Base-by-base conservation (phyloP, 2,329 filamentous ascomycete species). In the Coniella lustricola region DNA sequence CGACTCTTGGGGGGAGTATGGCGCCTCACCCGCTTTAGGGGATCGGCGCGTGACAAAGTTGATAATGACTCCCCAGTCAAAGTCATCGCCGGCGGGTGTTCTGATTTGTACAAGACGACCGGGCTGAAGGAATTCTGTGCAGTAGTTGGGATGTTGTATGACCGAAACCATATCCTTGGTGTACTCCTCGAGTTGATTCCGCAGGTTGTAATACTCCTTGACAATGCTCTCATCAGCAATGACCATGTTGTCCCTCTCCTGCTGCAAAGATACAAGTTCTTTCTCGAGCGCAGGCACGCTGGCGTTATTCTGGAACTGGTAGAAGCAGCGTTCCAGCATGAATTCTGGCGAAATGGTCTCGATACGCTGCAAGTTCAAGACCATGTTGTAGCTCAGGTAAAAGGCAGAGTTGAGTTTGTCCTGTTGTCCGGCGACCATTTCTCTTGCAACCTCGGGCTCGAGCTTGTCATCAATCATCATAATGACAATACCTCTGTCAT, bases 391-490 rank as follows among this genome's bases (percentile, higher is more conserved):
- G 29, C 93, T 90, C 14, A 98, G 77, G 64, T 98, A 88, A 69
- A 98, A 98, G 1, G 93, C 93, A 3, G 93, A 97, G 68, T 97
- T 97, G 25, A 98, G 82, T 57, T 90, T 90, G 66, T 98, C 94
- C 66, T 98, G 93, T 62, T 96, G 87, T 57, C 93, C 93, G 46
- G 93, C 89, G 12, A 98, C 93, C 58, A 98, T 96, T 55, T 87
- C 84, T 68, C 95, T 95, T 36, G 93, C 91, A n/a, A 85, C 83
- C 2, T 88, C 82, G 1, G 93, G 93, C 61, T 98, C 93, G 72
- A 98, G 91, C 70, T 93, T 89, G 65, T 94, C 87, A 62, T 94
- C 86, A 54, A 98, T 87, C 91, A 98, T 97, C 89, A 98, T 97
- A 65, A 98, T 97, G 57, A 98, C 93, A 58, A 97, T 94, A 77